Base-by-base conservation (phyloP, 2,329 filamentous ascomycete genomes). In the Endothia cerciana region DNA sequence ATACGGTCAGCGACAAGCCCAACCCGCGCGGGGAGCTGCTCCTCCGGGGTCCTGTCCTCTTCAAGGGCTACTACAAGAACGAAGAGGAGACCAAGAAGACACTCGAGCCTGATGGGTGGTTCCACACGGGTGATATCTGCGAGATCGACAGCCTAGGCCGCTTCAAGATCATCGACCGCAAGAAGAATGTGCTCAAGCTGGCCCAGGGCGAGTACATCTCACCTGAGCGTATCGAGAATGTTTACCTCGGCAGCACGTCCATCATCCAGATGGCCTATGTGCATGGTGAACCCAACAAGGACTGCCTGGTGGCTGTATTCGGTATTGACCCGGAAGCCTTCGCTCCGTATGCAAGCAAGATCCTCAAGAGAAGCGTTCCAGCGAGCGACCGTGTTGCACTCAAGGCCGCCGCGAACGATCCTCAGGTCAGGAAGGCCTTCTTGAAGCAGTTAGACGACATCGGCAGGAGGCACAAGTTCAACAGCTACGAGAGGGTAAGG, bases 131-230 rank as follows among this genome's bases (percentile, higher is more conserved):
- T 64, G 95, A 99, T 73, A 94, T 99, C 70, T 92, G 89, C 74
- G 87, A 89, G 70, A 84, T 99, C 30, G 95, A 99, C 78, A 88
- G 89, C 71, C 79, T 91, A 74, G 95, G 95, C 69, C 92, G 94
- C 68, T 90, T 98, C 83, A 89, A 87, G 78, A 97, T 99, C 78
- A 90, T 99, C 73, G 95, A 99, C 79, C 93, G 95, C 73, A 90
- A 93, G 80, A 99, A 99, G 90, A 98, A 98, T 79, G 92, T 99
- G n/a, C 88, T 99, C 75, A 99, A 99, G 85, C 87, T 99, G 64
- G 90, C 94, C 0, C 95, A 99, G 79, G 95, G 95, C 77, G 95
- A 99, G 81, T 99, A 99, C 80, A 93, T 99, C 73, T 97, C 94
- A 1, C 95, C 95, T 17, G 95, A 99, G 81, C 92, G 94, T 65